Base-by-base conservation (phyloP, 2,329 filamentous ascomycete genomes). In the Aspergillus texensis region DNA sequence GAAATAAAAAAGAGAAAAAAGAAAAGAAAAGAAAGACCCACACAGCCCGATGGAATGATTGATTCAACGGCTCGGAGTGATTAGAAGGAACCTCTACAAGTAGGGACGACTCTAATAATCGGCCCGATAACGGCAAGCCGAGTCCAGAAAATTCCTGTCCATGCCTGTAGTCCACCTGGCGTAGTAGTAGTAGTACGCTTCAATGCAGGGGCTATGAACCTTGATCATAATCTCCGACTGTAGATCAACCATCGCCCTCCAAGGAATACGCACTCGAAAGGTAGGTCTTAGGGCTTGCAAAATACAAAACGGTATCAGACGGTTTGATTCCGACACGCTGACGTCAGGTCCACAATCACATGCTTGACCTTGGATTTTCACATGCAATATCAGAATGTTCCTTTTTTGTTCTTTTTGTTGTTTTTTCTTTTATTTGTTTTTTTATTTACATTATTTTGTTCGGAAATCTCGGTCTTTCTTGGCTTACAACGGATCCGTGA, bases 261-360 rank as follows among this genome's bases (percentile, higher is more conserved):
- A 3, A 32, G 14, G 1, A 16, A 34, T 10, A 11, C 10, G 5
- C 14, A 14, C 34, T 36, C 4, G 12, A 36, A 16, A 2, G 12
- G 12, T 36, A 14, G 34, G 14, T 5, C 4, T 36, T 36, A 16
- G 34, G 34, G 14, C 6, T 36, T 1, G 6, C 10, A 36, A 16
- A 36, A 36, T 16, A 5, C 16, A 36, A 36, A 6, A 1, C 14
- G 5, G 39, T n/a, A 41, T 41, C 39, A n/a, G 16, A 41, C 39
- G 16, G 39, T 19, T n/a, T n/a, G 34, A 6, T 36, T 36, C 28
- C 16, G 52, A 34, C 28, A n/a, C 3, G 14, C 58, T 53, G 57
- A 41, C 45, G 50, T 60, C 48, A 60, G 55, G 21, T 36, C 60
- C 60, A 62, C 60, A 53, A 32, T 62, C 60, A 62, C 60, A 62